Evolutionary conservation across 2,329 filamentous ascomycete genomes (phyloP).

Genomic region (Karstenula rhodostoma): DNA sequence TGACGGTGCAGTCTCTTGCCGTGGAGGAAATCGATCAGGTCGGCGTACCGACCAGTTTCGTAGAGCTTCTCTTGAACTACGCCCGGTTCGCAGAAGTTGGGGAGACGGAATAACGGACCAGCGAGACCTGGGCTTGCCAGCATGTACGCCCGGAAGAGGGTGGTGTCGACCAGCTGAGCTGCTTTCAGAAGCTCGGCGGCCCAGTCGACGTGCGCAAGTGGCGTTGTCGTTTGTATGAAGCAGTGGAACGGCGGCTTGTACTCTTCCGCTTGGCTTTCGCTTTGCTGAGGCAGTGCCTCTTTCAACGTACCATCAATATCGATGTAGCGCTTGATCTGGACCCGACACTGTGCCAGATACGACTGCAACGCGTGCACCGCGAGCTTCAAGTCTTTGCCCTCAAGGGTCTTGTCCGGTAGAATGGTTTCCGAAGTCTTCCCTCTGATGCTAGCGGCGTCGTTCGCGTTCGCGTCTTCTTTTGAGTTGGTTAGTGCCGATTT

Average conservation of each 20-base stretch:
- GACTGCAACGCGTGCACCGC: conserved; percentile 85
- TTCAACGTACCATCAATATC: conserved; percentile 67
- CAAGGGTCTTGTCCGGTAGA: conserved; percentile 60
- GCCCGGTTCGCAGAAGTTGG: conserved; percentile 95
- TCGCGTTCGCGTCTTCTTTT: conserved; percentile 63
- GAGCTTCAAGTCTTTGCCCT: conserved; percentile 83
- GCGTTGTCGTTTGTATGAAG: conserved; percentile 46
- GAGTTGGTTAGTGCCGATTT: conserved; percentile 64
- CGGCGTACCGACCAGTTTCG: conserved; percentile 86
- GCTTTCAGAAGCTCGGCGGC: conserved; percentile 76
- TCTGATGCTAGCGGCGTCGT: conserved; percentile 65
- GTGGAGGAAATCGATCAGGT: conserved; percentile 96
- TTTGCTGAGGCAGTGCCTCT: conserved; percentile 61
- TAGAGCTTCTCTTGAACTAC: conserved; percentile 94
- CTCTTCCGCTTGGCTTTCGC: conserved; percentile 47
- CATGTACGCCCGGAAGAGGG: conserved; percentile 95
- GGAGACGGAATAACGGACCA: conserved; percentile 89
- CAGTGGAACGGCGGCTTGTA: conserved; percentile 54
- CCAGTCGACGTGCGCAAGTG: conserved; percentile 61
- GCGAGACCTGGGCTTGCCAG: conserved; percentile 85
- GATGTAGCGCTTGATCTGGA: conserved; percentile 67
- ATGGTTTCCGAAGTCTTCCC: conserved; percentile 55
- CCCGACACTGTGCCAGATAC: conserved; percentile 86
- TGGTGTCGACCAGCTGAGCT: conserved; percentile 89
- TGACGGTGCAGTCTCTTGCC: conserved; percentile 92